Evolutionary conservation across 2,329 filamentous ascomycete genomes (phyloP), one percentile per base, ranked within the genome.

Genomic region (Paecilomyces sp.): DNA sequence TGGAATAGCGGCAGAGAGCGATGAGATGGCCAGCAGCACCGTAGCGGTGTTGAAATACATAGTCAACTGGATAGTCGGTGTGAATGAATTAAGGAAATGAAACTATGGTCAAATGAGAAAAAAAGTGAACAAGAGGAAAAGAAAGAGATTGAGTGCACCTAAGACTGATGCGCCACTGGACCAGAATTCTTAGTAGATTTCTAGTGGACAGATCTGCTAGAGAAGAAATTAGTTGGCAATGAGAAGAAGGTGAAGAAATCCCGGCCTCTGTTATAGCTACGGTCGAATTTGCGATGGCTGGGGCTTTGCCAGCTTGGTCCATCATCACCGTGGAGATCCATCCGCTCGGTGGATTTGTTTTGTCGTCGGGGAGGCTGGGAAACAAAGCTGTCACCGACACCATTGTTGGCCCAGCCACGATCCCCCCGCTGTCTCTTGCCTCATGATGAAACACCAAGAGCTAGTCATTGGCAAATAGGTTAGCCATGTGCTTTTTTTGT

Each of bases 11-110:
- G 67, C 62, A 50, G 64, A 54, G 50, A 72, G 57, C 9, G 70
- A 64, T 28, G 70, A 69, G 56, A 74, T 60, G 31, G 66, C 64
- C 18, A 72, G 31, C 9, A 74, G 57, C 15, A 68, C 61, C 15
- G 67, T 59, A 18, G 65, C 62, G 13, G 59, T 58, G 15, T 66
- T 65, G 65, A 71, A 64, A 64, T 69, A 67, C 72, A 74, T 74
- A 24, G 54, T 51, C 11, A 24, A 24, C n/a, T 51, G 1, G 15
- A 36, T 22, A 33, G 12, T 24, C 6, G 6, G 55, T 68, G 51
- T 33, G 15, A 36, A 54, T 28, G 54, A 50, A 60, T 18, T 25
- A 57, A 54, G 58, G 54, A 53, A 54, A 28, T 54, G 25, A 56
- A 47, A 57, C 13, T 56, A 55, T 15, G 55, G 22, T 41, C 53